Base-by-base conservation (phyloP, 106 monocot species). In the Triglochin maritima region DNA sequence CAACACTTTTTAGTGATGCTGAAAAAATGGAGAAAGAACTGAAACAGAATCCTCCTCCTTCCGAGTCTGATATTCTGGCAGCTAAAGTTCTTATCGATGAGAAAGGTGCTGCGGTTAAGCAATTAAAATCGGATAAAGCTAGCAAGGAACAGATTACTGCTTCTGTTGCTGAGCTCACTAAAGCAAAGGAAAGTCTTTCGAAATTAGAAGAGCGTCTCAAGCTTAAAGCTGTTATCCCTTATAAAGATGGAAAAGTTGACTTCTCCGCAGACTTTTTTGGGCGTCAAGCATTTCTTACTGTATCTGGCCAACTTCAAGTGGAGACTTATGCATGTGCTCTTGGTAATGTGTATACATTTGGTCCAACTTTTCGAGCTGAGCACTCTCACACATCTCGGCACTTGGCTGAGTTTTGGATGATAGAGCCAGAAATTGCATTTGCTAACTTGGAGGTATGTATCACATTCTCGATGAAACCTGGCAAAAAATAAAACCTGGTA, bases 361-460 rank as follows among this genome's bases (percentile, higher is more conserved):
- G 95, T 3, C 95, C 95, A 44, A 95, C 95, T 17, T 95, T 95
- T 64, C 81, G 95, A 53, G 95, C 95, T 46, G 90, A 95, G 69
- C 83, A 90, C 58, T 95, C 95, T 4, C 90, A 96, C 79, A 96
- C 90, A 49, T 90, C 95, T 54, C 74, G 90, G 3, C 95, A 96
- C 80, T 78, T 96, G 68, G 95, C 90, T 41, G 95, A 96, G 71
- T 96, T 96, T 78, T 96, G 95, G 95, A 96, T 96, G 87, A 81
- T 95, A 48, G 95, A 95, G 58, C 95, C 95, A 45, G 95, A 95
- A 77, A 90, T 95, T 60, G 90, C 90, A 29, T 95, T 95, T 81
- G 95, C 95, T 17, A 84, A 87, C 61, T 67, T 90, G 66, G 77
- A 90, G 95, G 95, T 93, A 79, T 10, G 14, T 43, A 58, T 57